Evolutionary conservation across 2,329 filamentous ascomycete genomes (phyloP), one percentile per base, ranked within the genome.

Genomic region (Coniochaeta sp.): DNA sequence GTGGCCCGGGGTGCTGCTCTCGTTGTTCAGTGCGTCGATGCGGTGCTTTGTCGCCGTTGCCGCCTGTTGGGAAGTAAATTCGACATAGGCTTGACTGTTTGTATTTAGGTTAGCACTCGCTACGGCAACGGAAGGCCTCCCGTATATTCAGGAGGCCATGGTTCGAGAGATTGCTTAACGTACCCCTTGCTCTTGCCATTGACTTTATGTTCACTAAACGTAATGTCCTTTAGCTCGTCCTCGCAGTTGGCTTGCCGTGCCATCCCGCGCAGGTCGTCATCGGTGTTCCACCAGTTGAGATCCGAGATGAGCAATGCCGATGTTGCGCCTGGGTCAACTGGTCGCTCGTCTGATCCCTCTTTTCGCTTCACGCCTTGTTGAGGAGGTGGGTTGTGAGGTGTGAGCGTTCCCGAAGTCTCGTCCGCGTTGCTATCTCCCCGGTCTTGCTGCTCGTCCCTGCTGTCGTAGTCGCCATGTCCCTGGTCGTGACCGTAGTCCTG

Each of bases 101-200:
- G 47, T 52, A 9, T 2, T 30, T 30, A 28, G 10, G 44, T 50
- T 16, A 50, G 44, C 14, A 26, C 9, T 17, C 5, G 8, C 3
- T 2, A 28, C 5, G 47, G 22, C 7, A n/a, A 30, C 47, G 10
- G 22, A 22, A 52, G 24, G 47, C 7, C 4, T 22, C 12, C 42
- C 22, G 10, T 22, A 7, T 24, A 30, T 52, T 16, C 10, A 24
- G 19, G 12, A 22, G 12, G 42, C 12, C n/a, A 19, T 50, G 10
- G 16, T n/a, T 5, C 16, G 14, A 28, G n/a, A 28, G 22, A 52
- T 28, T 28, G 24, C 30, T 38, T 14, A 28, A 74, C 86, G 64
- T 81, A 96, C 93, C 95, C 93, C 79, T 98, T 97, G 76, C 91
- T 96, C 78, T 99, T 99, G 67, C 95, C 95, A 67, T 99, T 99